Percentiles rank a stretch among this genome's conserved stretches.
Evolutionary conservation across 352 stramenopile species (phyloP).

Genomic region (Pythium aristosporum): DNA sequence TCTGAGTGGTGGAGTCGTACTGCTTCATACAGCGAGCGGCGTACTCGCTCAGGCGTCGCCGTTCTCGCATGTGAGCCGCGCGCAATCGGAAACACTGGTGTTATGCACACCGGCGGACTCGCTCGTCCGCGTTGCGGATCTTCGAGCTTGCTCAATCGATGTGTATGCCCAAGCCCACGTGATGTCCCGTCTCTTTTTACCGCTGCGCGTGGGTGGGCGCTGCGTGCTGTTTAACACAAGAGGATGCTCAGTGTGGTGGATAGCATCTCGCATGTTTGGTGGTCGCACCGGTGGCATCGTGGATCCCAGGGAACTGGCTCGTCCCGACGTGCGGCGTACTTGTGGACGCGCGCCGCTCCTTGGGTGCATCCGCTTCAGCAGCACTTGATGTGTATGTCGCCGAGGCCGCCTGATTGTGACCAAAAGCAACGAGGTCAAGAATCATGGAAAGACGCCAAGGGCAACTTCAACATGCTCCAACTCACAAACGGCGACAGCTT

Average conservation of each 20-base stretch:
- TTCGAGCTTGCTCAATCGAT: constrained; percentile 48
- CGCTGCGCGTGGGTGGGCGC: neutral
- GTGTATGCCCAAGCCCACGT: constrained; percentile 40
- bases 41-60: neutral
- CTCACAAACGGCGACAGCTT: constrained; percentile 53
- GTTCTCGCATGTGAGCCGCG: neutral
- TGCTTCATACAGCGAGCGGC: constrained; percentile 23
- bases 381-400: neutral
- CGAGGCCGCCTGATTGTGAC: neutral
- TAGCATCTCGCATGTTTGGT: neutral
- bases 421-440: neutral
- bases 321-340: neutral
- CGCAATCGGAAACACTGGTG: constrained; percentile 10
- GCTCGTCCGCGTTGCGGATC: constrained; percentile 18
- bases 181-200: constrained; percentile 35
- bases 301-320: constrained; percentile 59
- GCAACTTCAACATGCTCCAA: constrained; percentile 6
- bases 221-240: neutral
- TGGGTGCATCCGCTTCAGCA: neutral
- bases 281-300: constrained; percentile 30
- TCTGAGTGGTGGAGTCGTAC: constrained; percentile 8
- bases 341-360: constrained; percentile 5
- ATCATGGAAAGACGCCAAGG: neutral
- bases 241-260: neutral
- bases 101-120: neutral